Evolutionary conservation across 371 early-diverging fungal genomes (phyloP).

Genomic region (Mucor irregularis): DNA sequence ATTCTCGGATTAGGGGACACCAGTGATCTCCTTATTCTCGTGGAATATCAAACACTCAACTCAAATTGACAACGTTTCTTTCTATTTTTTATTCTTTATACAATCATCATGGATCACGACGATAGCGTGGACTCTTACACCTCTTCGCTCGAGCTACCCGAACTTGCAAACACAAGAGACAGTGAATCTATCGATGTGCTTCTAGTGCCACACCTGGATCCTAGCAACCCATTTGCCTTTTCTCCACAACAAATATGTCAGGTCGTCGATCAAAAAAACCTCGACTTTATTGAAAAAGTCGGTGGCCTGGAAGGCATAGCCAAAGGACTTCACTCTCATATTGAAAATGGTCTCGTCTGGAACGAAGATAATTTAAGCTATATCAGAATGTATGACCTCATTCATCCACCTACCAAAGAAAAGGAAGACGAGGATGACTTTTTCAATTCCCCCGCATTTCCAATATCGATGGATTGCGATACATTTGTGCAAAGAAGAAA

Average conservation of each 20-base stretch:
- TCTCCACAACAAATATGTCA: conserved; percentile 39
- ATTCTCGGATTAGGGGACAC: too few species aligned
- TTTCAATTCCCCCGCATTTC: not conserved
- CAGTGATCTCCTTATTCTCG: too few species aligned
- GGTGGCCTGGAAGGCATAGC: conserved; percentile 56
- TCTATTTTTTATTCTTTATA: too few species aligned
- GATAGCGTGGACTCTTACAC: conserved; percentile 1
- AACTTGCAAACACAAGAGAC: not conserved
- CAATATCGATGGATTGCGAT: not conserved
- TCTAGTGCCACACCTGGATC: conserved; percentile 31
- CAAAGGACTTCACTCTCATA: conserved; percentile 54
- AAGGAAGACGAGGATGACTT: conserved; percentile 3
- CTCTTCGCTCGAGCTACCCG: conserved; percentile 8
- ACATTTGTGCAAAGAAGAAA: conserved; percentile 39
- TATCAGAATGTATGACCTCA: conserved; percentile 17
- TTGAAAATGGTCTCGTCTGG: conserved; percentile 38
- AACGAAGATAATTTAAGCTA: conserved; percentile 12
- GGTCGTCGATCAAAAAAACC: conserved; percentile 53
- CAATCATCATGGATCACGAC: too few species aligned
- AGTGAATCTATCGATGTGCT: conserved; percentile 13
- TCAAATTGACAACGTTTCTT: not conserved
- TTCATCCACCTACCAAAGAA: not conserved
- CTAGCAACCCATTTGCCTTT: conserved; percentile 49
- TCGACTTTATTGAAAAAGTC: conserved; percentile 37
- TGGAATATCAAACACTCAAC: not conserved